A percentile compares a stretch with the other conserved stretches of the same genome.
phyloP scores from a whole-genome alignment of 805 yeast species.

The Starmera dryadoides region DNA sequence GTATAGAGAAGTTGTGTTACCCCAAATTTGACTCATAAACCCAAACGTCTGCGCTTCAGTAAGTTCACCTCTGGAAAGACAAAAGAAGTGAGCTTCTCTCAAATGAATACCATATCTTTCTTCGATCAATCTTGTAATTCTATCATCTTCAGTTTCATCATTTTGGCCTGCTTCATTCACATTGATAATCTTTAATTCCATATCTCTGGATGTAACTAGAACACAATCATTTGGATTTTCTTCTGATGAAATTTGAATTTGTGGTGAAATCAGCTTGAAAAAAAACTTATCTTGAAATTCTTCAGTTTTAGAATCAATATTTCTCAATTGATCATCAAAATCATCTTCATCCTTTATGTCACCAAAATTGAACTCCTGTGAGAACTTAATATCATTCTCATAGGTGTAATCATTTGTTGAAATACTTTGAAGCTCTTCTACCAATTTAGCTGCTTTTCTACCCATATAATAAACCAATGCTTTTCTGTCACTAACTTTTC shows the following conservation, averaged over 20 bases:
- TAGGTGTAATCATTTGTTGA: slow-evolving; percentile 1
- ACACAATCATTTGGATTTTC: slow-evolving; percentile 40
- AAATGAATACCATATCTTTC: slow-evolving; percentile 48
- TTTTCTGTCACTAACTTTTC: slow-evolving; percentile 34
- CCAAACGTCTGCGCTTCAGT: slow-evolving; percentile 24
- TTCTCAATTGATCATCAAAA: slow-evolving; percentile 41
- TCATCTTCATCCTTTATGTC: slow-evolving; percentile 28
- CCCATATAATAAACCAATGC: slow-evolving; percentile 38
- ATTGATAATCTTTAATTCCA: slow-evolving; percentile 45
- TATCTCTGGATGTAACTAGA: slow-evolving; percentile 47
- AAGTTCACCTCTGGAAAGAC: slow-evolving; percentile 34
- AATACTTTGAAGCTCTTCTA: slow-evolving; percentile 29
- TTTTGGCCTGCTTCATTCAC: slow-evolving; percentile 35
- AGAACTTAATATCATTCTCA: slow-evolving; percentile 5
- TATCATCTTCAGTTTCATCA: slow-evolving; percentile 25
- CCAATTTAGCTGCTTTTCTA: slow-evolving; percentile 40
- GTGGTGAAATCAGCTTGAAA: slow-evolving; percentile 52
- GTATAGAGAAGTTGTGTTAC: slow-evolving; percentile 16
- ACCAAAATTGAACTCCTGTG: slow-evolving; percentile 33
- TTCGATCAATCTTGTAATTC: slow-evolving; percentile 38
- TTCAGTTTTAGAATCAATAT: slow-evolving; percentile 30
- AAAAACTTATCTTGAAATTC: slow-evolving; percentile 44
- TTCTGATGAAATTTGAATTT: slow-evolving; percentile 46
- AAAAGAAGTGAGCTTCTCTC: slow-evolving; percentile 49
- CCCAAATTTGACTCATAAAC: slow-evolving; percentile 21